These are phyloP conservation scores for Pseudozyma thailandica DNA, from an alignment of 1,284 basidiomycete species.

Conservation along the genomic window DNA sequence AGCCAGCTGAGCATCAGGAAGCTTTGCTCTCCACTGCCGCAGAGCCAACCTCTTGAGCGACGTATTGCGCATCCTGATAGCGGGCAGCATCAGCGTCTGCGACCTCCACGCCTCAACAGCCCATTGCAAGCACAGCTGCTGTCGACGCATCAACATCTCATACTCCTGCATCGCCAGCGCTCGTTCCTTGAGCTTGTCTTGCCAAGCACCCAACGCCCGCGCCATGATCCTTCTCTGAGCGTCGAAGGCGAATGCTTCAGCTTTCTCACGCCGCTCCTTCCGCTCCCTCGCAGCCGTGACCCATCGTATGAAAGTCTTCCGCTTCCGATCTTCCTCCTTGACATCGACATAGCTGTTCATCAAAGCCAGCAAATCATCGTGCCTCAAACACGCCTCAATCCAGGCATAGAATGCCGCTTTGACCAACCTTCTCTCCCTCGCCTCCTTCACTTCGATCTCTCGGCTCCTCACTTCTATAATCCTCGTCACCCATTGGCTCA, in stretches of 20 bases:
- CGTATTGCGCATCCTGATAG: constrained; percentile 42
- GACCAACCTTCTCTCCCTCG: constrained; percentile 24
- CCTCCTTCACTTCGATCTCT: constrained; percentile 40
- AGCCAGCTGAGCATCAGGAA: constrained; percentile 26
- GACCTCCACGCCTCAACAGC: constrained; percentile 33
- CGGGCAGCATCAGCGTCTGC: constrained; percentile 33
- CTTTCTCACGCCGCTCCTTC: constrained; percentile 22
- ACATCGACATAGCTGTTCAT: constrained; percentile 55
- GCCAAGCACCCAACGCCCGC: constrained; percentile 20
- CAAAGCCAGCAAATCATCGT: constrained; percentile 48
- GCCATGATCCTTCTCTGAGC: constrained; percentile 4
- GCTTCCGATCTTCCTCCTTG: constrained; percentile 38
- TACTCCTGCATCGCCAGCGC: constrained; percentile 40
- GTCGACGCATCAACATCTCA: constrained; percentile 41
- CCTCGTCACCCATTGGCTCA: constrained; percentile 34
- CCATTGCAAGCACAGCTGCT: constrained; percentile 25
- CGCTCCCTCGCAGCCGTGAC: constrained; percentile 17
- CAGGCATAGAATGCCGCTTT: constrained; percentile 44
- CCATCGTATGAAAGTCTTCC: constrained; percentile 34
- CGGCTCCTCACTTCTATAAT: constrained; percentile 46
- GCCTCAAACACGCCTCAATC: constrained; percentile 48
- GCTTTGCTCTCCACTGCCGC: constrained; percentile 17
- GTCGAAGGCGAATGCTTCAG: constrained; percentile 6
- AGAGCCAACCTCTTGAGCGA: constrained; percentile 23
- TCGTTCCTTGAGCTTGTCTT: constrained; percentile 28